These are phyloP conservation scores for Aspergillus heteromorphus DNA, from an alignment of 495 filamentous ascomycete species.

Conservation along the genomic window DNA sequence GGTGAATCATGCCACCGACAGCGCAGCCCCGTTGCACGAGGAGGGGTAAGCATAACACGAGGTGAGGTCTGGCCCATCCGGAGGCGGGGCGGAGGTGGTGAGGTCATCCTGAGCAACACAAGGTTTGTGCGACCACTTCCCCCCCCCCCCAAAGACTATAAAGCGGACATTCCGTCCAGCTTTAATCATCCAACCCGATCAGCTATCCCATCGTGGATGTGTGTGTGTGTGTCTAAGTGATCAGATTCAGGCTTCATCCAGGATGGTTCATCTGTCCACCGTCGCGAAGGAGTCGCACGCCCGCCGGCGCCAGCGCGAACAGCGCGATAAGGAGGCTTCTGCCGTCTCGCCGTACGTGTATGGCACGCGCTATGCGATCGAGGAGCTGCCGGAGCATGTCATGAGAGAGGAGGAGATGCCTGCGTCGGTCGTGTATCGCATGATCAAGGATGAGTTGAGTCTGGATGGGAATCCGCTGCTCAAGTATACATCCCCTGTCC, in stretches of 20 bases:
- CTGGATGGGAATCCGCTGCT: constrained; percentile 83
- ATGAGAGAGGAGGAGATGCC: constrained; percentile 80
- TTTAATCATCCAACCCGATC: no score
- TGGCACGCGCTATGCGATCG: constrained; percentile 64
- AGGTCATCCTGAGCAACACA: constrained; percentile 2
- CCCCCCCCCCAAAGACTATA: not conserved
- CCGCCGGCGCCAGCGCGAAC: constrained; percentile 4
- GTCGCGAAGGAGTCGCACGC: constrained; percentile 7
- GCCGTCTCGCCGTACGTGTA: constrained; percentile 66
- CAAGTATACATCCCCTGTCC: constrained; percentile 51
- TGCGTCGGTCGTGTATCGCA: constrained; percentile 70
- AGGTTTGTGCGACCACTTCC: not conserved
- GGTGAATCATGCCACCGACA: not conserved
- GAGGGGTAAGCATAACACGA: not conserved
- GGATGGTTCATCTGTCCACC: constrained; percentile 17
- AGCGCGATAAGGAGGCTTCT: constrained; percentile 28
- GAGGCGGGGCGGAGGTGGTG: constrained; percentile 1
- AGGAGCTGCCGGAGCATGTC: constrained; percentile 68
- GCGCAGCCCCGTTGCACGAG: not conserved
- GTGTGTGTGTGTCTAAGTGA: no score
- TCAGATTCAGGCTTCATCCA: no score
- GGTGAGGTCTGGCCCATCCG: not conserved
- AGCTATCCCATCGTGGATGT: no score
- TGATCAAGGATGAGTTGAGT: constrained; percentile 82
- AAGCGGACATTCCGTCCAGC: no score